Evolutionary conservation across 805 yeast species (phyloP).

Genomic region (baker's yeast (Saccharomyces cerevisiae)): DNA sequence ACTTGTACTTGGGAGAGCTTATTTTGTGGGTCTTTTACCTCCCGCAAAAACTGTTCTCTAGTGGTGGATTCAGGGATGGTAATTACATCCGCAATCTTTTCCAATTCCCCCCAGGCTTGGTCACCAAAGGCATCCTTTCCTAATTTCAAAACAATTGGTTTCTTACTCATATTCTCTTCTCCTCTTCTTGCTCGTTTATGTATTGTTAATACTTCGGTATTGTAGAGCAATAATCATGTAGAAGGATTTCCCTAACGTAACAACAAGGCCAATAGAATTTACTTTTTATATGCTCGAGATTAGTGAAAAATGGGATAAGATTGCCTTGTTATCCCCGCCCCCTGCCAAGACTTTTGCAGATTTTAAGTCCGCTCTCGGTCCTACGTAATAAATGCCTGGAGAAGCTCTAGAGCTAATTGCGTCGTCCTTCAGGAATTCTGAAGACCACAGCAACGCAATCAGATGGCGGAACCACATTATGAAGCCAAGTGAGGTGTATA

Average conservation of each 20-base stretch:
- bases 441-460: not conserved
- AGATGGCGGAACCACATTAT: not conserved
- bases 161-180: constrained; percentile 16
- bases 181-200: not conserved
- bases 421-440: not conserved
- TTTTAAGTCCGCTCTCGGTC: not conserved
- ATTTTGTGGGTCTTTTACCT: constrained; percentile 26
- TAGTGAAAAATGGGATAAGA: not conserved
- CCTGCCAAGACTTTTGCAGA: not conserved
- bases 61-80: constrained; percentile 34
- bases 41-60: constrained; percentile 30
- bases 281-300: not conserved
- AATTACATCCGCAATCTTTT: constrained; percentile 40
- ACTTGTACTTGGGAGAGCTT: constrained; percentile 28
- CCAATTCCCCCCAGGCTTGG: constrained; percentile 55
- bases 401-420: not conserved
- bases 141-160: constrained; percentile 57
- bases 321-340: not conserved
- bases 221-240: not conserved
- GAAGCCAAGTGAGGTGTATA: not conserved
- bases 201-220: not conserved
- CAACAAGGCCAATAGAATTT: not conserved
- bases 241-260: not conserved
- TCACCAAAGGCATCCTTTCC: constrained; percentile 56
- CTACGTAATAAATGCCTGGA: not conserved